Conservation (phyloP, 129 eudicot species). For the Lactuca saligna region DNA sequence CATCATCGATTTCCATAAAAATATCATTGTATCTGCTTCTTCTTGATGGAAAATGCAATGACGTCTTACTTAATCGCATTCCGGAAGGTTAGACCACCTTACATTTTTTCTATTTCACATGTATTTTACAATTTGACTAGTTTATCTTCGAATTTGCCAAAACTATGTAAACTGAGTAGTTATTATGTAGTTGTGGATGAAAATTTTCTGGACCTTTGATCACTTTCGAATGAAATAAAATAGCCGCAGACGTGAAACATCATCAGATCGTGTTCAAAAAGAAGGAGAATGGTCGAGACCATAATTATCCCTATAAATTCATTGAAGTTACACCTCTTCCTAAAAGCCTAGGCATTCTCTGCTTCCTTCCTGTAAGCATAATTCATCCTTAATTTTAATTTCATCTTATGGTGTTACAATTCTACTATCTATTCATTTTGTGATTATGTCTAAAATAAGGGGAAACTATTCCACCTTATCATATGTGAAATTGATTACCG, state of each 20-base stretch:
- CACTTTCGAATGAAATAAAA: background rate
- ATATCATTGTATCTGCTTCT: conserved; percentile 4
- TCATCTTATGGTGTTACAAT: background rate
- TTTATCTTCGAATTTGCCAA: conserved; percentile 3
- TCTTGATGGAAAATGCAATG: conserved; percentile 40
- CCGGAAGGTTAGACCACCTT: conserved; percentile 34
- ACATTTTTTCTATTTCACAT: background rate
- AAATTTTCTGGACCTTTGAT: background rate
- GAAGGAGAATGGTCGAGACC: conserved; percentile 70
- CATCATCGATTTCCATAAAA: no score
- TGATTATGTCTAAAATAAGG: background rate
- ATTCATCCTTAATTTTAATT: background rate
- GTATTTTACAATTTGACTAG: background rate
- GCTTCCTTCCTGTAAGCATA: conserved; percentile 70
- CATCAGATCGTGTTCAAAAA: conserved; percentile 55
- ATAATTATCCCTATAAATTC: conserved; percentile 70
- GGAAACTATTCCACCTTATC: background rate
- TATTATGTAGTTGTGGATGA: background rate
- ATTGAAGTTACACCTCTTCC: conserved; percentile 93
- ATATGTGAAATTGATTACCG: background rate
- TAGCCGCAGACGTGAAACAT: conserved; percentile 37
- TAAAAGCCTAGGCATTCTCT: conserved; percentile 72
- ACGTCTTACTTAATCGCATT: conserved; percentile 30
- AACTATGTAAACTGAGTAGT: background rate
- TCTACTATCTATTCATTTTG: background rate